phyloP scores from a whole-genome alignment of 441 rosid genomes.

The Iberis amara region DNA sequence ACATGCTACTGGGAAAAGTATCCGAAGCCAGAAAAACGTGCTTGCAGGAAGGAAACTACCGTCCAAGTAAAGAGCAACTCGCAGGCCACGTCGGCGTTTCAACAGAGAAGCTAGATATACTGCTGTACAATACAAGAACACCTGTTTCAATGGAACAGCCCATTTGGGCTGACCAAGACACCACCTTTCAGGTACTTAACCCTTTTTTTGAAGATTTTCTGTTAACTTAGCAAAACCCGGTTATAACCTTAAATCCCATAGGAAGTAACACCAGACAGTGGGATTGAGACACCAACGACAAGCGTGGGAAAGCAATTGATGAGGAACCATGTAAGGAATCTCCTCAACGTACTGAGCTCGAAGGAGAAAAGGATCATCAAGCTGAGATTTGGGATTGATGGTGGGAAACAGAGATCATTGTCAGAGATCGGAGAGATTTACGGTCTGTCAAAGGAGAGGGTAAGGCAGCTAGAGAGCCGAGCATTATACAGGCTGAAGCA shows the following conservation, averaged over 20 bases:
- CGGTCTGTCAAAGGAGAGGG: slow-evolving; percentile 72
- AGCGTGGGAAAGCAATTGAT: slow-evolving; percentile 57
- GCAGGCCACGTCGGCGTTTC: slow-evolving; percentile 69
- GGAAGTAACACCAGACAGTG: slow-evolving; percentile 73
- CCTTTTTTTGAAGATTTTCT: background rate
- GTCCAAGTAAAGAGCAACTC: slow-evolving; percentile 56
- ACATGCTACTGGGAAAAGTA: slow-evolving; percentile 52
- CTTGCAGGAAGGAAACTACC: slow-evolving; percentile 50
- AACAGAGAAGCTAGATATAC: slow-evolving; percentile 48
- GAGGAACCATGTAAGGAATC: slow-evolving; percentile 61
- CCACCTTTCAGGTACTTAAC: slow-evolving; percentile 59
- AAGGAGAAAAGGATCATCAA: slow-evolving; percentile 69
- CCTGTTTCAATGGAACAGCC: slow-evolving; percentile 67
- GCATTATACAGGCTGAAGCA: slow-evolving; percentile 73
- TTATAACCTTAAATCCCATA: slow-evolving; percentile 21
- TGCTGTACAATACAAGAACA: slow-evolving; percentile 44
- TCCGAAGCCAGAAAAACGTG: slow-evolving; percentile 58
- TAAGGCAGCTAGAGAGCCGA: slow-evolving; percentile 69
- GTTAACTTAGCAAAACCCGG: background rate
- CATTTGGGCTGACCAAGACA: slow-evolving; percentile 76
- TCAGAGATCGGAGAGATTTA: slow-evolving; percentile 58
- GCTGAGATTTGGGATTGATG: slow-evolving; percentile 74
- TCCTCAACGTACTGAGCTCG: slow-evolving; percentile 45
- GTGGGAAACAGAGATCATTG: slow-evolving; percentile 51
- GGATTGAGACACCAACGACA: slow-evolving; percentile 52